A percentile compares a stretch with the other conserved stretches of the same genome.
These are phyloP conservation scores for Akanthomyces lecanii DNA, from an alignment of 2,329 filamentous ascomycete species.

Conservation along the genomic window DNA sequence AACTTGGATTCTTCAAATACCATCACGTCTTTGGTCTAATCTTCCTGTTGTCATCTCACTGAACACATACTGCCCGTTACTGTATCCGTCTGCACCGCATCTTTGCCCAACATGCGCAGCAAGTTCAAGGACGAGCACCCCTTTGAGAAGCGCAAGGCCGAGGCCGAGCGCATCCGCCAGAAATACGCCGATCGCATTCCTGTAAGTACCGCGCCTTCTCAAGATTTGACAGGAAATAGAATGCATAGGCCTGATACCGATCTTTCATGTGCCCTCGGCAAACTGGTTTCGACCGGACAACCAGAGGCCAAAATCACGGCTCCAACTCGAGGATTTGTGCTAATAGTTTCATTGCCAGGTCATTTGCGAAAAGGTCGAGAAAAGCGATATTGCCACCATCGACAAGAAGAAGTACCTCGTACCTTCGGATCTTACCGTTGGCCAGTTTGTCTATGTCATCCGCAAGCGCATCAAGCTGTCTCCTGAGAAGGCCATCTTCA, in stretches of 20 bases:
- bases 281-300: neutral
- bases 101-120: slow-evolving; percentile 73
- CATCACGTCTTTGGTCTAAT: neutral
- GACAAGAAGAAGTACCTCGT: slow-evolving; percentile 99
- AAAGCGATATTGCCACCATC: slow-evolving; percentile 98
- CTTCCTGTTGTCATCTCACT: slow-evolving; percentile 3
- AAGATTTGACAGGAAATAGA: neutral
- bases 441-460: slow-evolving; percentile 99
- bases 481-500: slow-evolving; percentile 99
- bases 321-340: neutral
- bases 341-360: slow-evolving; percentile 55
- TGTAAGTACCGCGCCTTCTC: slow-evolving; percentile 55
- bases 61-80: neutral
- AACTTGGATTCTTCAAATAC: slow-evolving; percentile 15
- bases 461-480: slow-evolving; percentile 99
- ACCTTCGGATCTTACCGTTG: slow-evolving; percentile 93
- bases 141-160: slow-evolving; percentile 99
- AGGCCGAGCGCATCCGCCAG: slow-evolving; percentile 98
- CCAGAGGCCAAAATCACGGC: neutral
- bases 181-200: slow-evolving; percentile 99
- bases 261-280: neutral
- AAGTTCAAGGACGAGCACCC: slow-evolving; percentile 99
- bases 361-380: slow-evolving; percentile 99
- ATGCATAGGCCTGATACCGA: slow-evolving; percentile 2
- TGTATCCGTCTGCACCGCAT: slow-evolving; percentile 17